Evolutionary conservation across 257 asterid species (phyloP).

Genomic region (Solanum lycopersicoides): DNA sequence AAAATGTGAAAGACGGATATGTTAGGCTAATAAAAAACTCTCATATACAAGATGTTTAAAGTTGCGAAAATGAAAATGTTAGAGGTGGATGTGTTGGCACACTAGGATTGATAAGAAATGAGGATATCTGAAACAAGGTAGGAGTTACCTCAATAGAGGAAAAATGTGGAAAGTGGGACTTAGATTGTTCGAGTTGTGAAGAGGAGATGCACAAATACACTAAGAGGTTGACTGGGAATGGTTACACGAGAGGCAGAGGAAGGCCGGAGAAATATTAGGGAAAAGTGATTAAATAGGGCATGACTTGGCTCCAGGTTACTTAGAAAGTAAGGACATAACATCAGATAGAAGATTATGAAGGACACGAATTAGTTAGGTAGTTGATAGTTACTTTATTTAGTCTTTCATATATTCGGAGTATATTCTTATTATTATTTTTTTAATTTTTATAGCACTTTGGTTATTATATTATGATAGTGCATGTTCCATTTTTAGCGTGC

Average conservation of each 20-base stretch:
- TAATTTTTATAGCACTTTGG: not conserved
- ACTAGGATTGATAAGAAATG: not conserved
- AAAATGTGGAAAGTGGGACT: not conserved
- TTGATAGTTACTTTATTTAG: not conserved
- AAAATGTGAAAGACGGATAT: not conserved
- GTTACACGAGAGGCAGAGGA: not conserved
- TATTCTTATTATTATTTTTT: not conserved
- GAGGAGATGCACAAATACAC: not conserved
- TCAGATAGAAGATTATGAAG: too few species aligned
- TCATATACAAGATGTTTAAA: not conserved
- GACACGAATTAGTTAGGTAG: not conserved
- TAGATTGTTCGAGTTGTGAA: not conserved
- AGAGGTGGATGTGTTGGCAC: not conserved
- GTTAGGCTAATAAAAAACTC: not conserved
- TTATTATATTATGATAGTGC: not conserved
- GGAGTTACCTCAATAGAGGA: not conserved
- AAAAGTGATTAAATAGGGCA: too few species aligned
- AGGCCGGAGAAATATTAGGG: too few species aligned
- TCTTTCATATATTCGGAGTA: not conserved
- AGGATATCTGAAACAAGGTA: fast-evolving
- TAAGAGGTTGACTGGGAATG: too few species aligned
- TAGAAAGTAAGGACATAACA: too few species aligned
- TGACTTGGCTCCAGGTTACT: not conserved
- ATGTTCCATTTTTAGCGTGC: not conserved
- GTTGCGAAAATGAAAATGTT: not conserved